These are phyloP conservation scores for Colletotrichum camelliae DNA, from an alignment of 2,329 filamentous ascomycete species.

Conservation along the genomic window DNA sequence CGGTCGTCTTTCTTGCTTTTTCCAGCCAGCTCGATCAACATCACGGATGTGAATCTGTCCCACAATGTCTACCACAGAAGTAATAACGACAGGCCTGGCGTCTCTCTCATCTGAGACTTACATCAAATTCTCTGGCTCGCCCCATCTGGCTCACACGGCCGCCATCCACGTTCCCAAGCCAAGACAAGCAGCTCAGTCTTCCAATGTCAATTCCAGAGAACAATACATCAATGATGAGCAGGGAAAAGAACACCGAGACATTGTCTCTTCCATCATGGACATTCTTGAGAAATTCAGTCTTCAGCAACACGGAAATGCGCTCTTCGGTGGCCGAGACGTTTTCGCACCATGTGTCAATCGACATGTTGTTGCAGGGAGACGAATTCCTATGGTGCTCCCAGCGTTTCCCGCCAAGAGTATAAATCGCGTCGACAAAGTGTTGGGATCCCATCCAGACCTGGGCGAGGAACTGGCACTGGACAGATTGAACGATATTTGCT, in stretches of 20 bases:
- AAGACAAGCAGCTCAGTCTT: background rate
- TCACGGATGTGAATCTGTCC: background rate
- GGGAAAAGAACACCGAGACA: rapidly evolving
- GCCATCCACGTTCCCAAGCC: background rate
- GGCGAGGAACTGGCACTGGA: background rate
- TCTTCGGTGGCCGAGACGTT: background rate
- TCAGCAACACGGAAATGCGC: background rate
- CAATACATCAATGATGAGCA: background rate
- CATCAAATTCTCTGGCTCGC: background rate
- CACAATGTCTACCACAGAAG: background rate
- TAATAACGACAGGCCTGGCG: background rate
- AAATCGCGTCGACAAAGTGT: background rate
- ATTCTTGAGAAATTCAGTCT: background rate
- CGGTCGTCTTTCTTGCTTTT: background rate
- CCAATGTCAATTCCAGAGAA: background rate
- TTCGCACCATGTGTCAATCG: background rate
- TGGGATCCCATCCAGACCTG: background rate
- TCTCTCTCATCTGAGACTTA: background rate
- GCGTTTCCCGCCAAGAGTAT: background rate
- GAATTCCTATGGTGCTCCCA: background rate
- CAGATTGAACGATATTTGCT: background rate
- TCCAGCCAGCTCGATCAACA: background rate
- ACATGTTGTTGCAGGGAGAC: background rate
- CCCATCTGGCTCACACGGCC: background rate
- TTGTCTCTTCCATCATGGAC: background rate